Conservation (phyloP, 129 eudicot genomes). For the Sambucus nigra region DNA sequence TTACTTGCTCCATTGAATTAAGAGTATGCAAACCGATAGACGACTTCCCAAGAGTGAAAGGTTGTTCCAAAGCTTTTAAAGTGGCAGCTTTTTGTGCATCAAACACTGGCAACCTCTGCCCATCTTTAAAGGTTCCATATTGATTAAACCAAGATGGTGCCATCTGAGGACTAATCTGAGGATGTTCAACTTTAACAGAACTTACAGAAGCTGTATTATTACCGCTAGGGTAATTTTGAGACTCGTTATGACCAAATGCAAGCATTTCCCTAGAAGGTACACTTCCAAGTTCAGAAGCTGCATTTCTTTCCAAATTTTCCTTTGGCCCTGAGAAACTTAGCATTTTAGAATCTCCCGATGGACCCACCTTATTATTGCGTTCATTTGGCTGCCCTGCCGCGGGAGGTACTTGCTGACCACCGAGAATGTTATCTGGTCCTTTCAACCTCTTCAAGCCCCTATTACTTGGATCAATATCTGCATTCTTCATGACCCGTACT, state of each 20-base stretch:
- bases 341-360: constrained; percentile 35
- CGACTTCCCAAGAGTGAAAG: constrained; percentile 27
- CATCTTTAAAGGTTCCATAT: constrained; percentile 52
- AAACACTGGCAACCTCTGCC: constrained; percentile 37
- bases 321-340: constrained; percentile 24
- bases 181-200: constrained; percentile 31
- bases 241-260: constrained; percentile 25
- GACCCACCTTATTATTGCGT: constrained; percentile 11
- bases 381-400: constrained; percentile 22
- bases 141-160: constrained; percentile 85
- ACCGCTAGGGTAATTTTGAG: constrained; percentile 23
- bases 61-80: constrained; percentile 31
- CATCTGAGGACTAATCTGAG: constrained; percentile 69
- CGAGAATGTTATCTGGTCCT: constrained; percentile 29
- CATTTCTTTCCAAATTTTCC: constrained; percentile 22
- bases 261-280: constrained; percentile 28
- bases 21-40: constrained; percentile 29
- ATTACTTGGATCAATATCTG: constrained; percentile 47
- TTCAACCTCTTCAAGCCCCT: constrained; percentile 45
- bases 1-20: constrained; percentile 27
- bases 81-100: constrained; percentile 26
- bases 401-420: constrained; percentile 22
- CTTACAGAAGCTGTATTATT: constrained; percentile 19
- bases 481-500: constrained; percentile 39
- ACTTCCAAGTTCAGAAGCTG: constrained; percentile 30